Evolutionary conservation across 192 early-diverging fungal genomes (phyloP).

Genomic region (Coemansia reversa): DNA sequence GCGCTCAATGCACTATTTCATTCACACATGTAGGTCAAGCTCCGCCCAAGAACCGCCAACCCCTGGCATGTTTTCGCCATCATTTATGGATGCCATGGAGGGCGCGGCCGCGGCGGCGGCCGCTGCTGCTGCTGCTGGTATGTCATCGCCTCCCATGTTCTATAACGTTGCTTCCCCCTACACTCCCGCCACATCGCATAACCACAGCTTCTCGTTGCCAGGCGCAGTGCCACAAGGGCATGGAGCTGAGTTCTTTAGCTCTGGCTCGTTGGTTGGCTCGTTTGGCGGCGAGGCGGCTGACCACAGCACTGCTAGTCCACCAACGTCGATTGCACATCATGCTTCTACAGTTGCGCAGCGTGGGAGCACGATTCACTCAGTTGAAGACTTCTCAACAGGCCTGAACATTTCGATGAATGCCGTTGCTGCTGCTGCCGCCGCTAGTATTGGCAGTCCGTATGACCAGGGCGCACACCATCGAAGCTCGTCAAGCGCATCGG

Average conservation of each 20-base stretch:
- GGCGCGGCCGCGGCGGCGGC: conserved; percentile 38
- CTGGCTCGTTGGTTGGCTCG: conserved; percentile 22
- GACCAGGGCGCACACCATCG: conserved; percentile 27
- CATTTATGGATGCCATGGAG: conserved; percentile 63
- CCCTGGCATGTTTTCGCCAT: conserved; percentile 73
- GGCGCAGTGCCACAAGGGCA: conserved; percentile 26
- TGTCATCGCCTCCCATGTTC: conserved; percentile 44
- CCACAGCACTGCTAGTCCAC: conserved; percentile 7
- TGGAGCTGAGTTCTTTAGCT: conserved; percentile 14
- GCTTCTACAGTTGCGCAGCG: conserved; percentile 9
- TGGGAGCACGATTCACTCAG: neutral
- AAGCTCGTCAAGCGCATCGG: conserved; percentile 30
- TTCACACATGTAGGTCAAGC: conserved; percentile 10
- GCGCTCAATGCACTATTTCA: neutral
- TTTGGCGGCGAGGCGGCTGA: conserved; percentile 15
- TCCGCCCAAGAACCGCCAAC: conserved; percentile 55
- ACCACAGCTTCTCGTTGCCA: conserved; percentile 50
- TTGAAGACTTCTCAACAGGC: conserved; percentile 44
- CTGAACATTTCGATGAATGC: conserved; percentile 53
- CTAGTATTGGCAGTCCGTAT: conserved; percentile 28
- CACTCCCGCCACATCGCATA: conserved; percentile 32
- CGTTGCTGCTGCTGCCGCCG: conserved; percentile 18
- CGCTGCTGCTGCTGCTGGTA: conserved; percentile 23
- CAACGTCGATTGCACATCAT: conserved; percentile 13
- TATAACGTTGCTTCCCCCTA: conserved; percentile 47